Base-by-base conservation (phyloP, 2,329 filamentous ascomycete species). In the Magnaporthales sp. region DNA sequence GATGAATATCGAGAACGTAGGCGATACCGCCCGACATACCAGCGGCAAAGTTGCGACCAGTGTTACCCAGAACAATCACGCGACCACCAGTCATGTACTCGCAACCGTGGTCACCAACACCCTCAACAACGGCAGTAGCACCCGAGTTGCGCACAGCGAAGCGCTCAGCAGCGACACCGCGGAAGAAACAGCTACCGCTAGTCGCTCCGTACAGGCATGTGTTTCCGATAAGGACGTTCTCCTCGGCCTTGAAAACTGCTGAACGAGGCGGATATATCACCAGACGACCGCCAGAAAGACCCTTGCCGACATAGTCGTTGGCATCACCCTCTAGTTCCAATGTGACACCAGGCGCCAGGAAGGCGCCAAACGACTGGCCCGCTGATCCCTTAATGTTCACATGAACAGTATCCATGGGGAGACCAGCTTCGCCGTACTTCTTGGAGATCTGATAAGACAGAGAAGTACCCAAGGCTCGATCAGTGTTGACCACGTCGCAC, bases 21-120 rank as follows among this genome's bases (percentile, higher is more conserved):
- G 93, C 93, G 74, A 98, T 97, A 83, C 94, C 94, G 75, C 94
- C 94, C 74, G 93, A 97, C 94, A 98, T 98, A 84, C 94, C 94
- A 69, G 94, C 94, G 73, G 93, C 94, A 75, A 98, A 98, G 84
- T 98, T 98, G 73, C 94, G 93, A 62, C 94, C 94, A 75, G 93
- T 97, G 73, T 86, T 88, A 67, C 94, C 94, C 63, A 98, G 85
- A 74, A 96, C 86, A 70, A 98, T 82, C 64, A 97, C 84, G 75
- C 93, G 92, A 75, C 94, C 94, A 76, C 94, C 94, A 74, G 94
- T 97, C 94, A 98, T 98, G 86, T 98, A 98, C 84, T 98, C 94
- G 76, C 93, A 97, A 69, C 92, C 91, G 77, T 98, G 94, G 78
- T 98, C 94, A 83, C 94, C 94, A 70, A 96, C 87, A 80, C 94